Percentiles rank a stretch among this genome's conserved stretches.
phyloP scores from a whole-genome alignment of 2,329 filamentous ascomycete genomes.

The Talaromyces sp. region DNA sequence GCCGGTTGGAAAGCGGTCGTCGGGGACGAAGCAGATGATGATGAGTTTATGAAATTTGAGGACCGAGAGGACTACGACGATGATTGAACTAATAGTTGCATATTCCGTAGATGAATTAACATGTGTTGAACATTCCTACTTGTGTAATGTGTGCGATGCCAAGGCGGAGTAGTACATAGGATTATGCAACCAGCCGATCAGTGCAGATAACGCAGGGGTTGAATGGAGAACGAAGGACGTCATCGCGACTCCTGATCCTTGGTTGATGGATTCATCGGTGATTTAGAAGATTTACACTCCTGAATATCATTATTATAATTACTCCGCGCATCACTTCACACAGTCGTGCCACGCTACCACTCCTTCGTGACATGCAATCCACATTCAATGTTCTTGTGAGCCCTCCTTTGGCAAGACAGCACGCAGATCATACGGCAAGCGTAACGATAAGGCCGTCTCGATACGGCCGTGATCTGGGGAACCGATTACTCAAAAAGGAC shows the following conservation, averaged over 20 bases:
- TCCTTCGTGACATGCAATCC: not conserved
- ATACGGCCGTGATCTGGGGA: too few relatives aligned
- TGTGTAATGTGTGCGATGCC: not conserved
- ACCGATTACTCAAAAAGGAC: not conserved
- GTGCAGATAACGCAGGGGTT: not conserved
- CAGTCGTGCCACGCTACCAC: not conserved
- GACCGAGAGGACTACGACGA: slow-evolving; percentile 49
- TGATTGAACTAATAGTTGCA: not conserved
- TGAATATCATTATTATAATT: not conserved
- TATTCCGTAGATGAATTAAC: not conserved
- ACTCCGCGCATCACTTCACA: not conserved
- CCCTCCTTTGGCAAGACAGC: not conserved
- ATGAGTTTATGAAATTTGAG: slow-evolving; percentile 70
- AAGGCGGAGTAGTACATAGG: not conserved
- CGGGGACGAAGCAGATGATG: slow-evolving; percentile 45
- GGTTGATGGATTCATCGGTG: too few relatives aligned
- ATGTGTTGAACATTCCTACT: not conserved
- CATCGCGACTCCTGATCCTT: not conserved
- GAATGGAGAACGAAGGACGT: not conserved
- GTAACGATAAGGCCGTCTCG: not conserved
- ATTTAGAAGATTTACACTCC: too few relatives aligned
- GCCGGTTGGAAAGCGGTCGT: slow-evolving; percentile 64
- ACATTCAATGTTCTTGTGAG: not conserved
- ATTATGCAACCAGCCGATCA: not conserved
- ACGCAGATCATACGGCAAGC: not conserved